Evolutionary conservation across 768 basidiomycete genomes (phyloP).

Genomic region (Saitozyma sp.): DNA sequence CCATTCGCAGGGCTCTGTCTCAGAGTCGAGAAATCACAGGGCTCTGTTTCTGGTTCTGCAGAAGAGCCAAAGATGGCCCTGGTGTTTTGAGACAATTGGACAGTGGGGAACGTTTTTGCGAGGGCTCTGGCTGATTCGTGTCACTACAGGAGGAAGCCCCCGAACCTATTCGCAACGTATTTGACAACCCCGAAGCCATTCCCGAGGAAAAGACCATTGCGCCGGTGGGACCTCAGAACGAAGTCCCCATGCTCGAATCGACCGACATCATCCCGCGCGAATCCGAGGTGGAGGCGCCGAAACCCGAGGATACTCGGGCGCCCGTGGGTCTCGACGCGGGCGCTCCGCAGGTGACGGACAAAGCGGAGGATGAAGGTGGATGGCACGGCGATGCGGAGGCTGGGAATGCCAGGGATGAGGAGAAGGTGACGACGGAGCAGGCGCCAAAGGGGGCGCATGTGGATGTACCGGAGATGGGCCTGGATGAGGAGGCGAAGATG

Average conservation of each 20-base stretch:
- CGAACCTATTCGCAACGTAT: slow-evolving; percentile 47
- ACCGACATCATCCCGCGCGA: slow-evolving; percentile 21
- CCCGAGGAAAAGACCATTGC: slow-evolving; percentile 47
- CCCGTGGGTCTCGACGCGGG: slow-evolving; percentile 51
- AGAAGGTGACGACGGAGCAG: slow-evolving; percentile 9
- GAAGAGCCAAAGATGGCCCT: no score
- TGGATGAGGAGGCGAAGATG: slow-evolving; percentile 34
- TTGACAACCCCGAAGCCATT: slow-evolving; percentile 30
- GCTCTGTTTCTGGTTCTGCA: no score
- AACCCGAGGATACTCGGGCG: slow-evolving; percentile 42
- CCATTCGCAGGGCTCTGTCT: no score
- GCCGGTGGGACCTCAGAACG: slow-evolving; percentile 40
- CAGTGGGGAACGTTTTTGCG: background rate
- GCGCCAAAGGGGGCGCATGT: slow-evolving; percentile 22
- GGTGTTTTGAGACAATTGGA: background rate
- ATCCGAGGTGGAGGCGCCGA: slow-evolving; percentile 10
- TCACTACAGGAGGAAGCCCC: slow-evolving; percentile 39
- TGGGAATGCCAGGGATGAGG: slow-evolving; percentile 17
- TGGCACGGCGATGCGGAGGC: slow-evolving; percentile 53
- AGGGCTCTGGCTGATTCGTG: background rate
- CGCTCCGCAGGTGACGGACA: slow-evolving; percentile 46
- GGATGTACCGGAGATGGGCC: slow-evolving; percentile 28
- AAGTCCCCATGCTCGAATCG: slow-evolving; percentile 45
- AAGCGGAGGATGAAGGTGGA: slow-evolving; percentile 44
- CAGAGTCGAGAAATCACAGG: no score